A percentile compares a stretch with the other conserved stretches of the same genome.
Conservation (phyloP, 2,329 filamentous ascomycete genomes). For the Penicillium sp. region DNA sequence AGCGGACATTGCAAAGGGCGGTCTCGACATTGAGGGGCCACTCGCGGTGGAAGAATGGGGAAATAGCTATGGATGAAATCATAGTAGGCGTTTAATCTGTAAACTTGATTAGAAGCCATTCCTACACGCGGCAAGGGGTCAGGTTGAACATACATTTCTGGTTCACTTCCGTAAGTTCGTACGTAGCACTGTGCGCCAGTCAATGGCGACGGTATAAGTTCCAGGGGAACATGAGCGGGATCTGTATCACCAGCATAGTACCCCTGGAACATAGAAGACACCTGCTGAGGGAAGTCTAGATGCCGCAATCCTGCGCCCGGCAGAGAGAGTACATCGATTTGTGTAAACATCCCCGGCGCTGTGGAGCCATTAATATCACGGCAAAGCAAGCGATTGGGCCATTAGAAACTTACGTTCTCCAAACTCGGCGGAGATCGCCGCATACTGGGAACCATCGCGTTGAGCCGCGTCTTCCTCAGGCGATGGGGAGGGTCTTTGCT, state of each 20-base stretch:
- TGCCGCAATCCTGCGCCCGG: slow-evolving; percentile 43
- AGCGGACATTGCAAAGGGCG: slow-evolving; percentile 34
- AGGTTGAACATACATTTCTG: slow-evolving; percentile 38
- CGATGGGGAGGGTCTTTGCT: slow-evolving; percentile 26
- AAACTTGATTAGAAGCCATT: slow-evolving; percentile 13
- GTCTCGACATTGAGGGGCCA: slow-evolving; percentile 30
- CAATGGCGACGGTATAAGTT: slow-evolving; percentile 28
- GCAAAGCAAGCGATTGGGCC: background rate
- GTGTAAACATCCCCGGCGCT: slow-evolving; percentile 39
- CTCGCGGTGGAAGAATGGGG: slow-evolving; percentile 45
- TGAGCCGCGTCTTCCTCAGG: slow-evolving; percentile 17
- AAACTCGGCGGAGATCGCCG: slow-evolving; percentile 28
- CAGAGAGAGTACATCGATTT: slow-evolving; percentile 43
- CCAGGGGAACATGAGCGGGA: slow-evolving; percentile 29
- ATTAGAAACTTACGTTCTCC: slow-evolving; percentile 32
- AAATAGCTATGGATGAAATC: slow-evolving; percentile 49
- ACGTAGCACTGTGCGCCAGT: slow-evolving; percentile 32
- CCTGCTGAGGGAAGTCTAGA: slow-evolving; percentile 41
- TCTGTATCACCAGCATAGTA: slow-evolving; percentile 31
- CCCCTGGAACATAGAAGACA: slow-evolving; percentile 41
- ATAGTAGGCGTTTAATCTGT: slow-evolving; percentile 48
- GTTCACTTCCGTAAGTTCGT: slow-evolving; percentile 42
- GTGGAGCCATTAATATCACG: slow-evolving; percentile 21
- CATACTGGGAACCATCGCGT: slow-evolving; percentile 23
- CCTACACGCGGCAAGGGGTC: background rate